A percentile compares a stretch with the other conserved stretches of the same genome.
These are phyloP conservation scores for Artomyces pyxidatus DNA, from an alignment of 768 basidiomycete genomes.

Conservation along the genomic window DNA sequence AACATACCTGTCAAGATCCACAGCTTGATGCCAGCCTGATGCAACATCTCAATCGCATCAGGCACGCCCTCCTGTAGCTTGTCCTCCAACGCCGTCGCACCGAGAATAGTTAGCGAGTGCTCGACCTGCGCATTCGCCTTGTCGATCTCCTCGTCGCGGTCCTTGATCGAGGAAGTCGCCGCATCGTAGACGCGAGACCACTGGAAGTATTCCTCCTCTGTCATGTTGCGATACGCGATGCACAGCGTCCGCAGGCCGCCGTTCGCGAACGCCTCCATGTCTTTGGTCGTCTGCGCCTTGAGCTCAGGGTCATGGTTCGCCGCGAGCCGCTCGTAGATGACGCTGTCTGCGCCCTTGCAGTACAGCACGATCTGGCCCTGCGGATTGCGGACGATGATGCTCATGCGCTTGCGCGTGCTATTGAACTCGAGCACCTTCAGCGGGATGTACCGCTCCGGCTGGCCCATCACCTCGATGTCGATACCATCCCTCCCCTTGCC, in stretches of 20 bases:
- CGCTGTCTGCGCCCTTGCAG: slow-evolving; percentile 96
- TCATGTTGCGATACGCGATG: slow-evolving; percentile 71
- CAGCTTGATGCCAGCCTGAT: slow-evolving; percentile 91
- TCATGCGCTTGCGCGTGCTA: slow-evolving; percentile 93
- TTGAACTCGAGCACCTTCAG: slow-evolving; percentile 90
- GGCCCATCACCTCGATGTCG: slow-evolving; percentile 90
- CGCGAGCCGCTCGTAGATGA: slow-evolving; percentile 84
- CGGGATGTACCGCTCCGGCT: slow-evolving; percentile 70
- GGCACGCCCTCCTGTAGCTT: slow-evolving; percentile 97
- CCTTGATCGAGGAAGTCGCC: slow-evolving; percentile 66
- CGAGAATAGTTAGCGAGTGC: slow-evolving; percentile 74
- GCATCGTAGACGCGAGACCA: slow-evolving; percentile 81
- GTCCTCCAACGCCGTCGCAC: slow-evolving; percentile 94
- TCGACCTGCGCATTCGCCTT: slow-evolving; percentile 81
- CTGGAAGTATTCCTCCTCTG: slow-evolving; percentile 74
- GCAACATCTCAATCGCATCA: slow-evolving; percentile 87
- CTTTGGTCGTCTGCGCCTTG: slow-evolving; percentile 71
- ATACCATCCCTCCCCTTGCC: slow-evolving; percentile 62
- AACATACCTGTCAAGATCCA: slow-evolving; percentile 95
- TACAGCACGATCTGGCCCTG: slow-evolving; percentile 79
- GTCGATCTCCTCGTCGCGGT: slow-evolving; percentile 89
- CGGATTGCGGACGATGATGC: slow-evolving; percentile 78
- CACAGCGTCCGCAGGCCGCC: slow-evolving; percentile 87
- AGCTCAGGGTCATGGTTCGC: slow-evolving; percentile 63
- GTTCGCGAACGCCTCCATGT: slow-evolving; percentile 94